Percentiles rank a stretch among this genome's conserved stretches.
Evolutionary conservation across 345 rosid genomes (phyloP).

Genomic region (Gossypium rotundifolium): DNA sequence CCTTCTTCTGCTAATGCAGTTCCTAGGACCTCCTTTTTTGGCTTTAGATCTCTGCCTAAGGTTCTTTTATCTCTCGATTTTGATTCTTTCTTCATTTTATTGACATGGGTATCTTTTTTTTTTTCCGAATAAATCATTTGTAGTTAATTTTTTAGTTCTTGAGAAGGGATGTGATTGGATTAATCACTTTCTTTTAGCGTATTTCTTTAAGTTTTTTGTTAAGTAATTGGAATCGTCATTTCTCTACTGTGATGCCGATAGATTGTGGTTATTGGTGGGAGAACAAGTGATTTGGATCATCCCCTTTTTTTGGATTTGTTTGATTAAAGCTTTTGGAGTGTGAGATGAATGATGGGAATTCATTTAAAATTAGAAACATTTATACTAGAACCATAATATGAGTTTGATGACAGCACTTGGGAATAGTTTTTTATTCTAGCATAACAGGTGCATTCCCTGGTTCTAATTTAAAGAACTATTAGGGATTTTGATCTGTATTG

Average conservation of each 20-base stretch:
- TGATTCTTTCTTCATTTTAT: slow-evolving; percentile 1
- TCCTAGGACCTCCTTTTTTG: slow-evolving; percentile 31
- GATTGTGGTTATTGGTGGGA: neutral
- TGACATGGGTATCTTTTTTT: neutral
- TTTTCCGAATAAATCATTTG: neutral
- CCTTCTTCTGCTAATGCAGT: slow-evolving; percentile 28
- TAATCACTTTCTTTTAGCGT: neutral
- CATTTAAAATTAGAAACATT: neutral
- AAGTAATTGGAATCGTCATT: neutral
- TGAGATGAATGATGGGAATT: neutral
- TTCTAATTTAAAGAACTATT: neutral
- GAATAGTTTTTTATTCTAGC: neutral
- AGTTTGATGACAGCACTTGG: neutral
- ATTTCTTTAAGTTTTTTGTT: neutral
- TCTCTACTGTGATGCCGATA: neutral
- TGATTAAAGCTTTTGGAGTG: neutral
- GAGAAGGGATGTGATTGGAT: neutral
- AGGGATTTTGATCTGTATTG: neutral
- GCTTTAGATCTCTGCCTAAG: slow-evolving; percentile 41
- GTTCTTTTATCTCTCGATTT: slow-evolving; percentile 16
- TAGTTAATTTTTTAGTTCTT: neutral
- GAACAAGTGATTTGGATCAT: neutral
- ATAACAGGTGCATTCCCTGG: neutral
- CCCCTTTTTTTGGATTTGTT: neutral
- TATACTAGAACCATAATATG: neutral